These are phyloP conservation scores for Nakazawaea wickerhamii DNA, from an alignment of 805 yeast genomes.

Conservation along the genomic window DNA sequence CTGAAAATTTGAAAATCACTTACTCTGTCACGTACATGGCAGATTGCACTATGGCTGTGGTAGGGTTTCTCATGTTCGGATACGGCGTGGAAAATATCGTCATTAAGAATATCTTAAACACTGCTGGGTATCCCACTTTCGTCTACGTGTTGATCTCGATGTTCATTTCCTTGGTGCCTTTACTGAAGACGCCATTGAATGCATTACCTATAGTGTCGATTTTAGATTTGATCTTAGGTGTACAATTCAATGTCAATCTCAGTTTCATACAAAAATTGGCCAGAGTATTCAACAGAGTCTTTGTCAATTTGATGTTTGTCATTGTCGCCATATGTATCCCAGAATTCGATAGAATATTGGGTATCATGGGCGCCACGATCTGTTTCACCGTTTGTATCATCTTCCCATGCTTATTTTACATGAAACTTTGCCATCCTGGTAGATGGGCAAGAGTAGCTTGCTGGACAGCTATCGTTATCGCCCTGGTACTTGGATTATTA, in stretches of 20 bases:
- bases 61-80: conserved; percentile 83
- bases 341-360: conserved; percentile 78
- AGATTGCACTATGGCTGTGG: conserved; percentile 55
- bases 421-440: conserved; percentile 50
- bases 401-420: conserved; percentile 72
- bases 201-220: conserved; percentile 85
- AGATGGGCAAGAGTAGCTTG: conserved; percentile 40
- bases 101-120: conserved; percentile 66
- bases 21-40: conserved; percentile 53
- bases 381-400: conserved; percentile 78
- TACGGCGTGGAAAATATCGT: conserved; percentile 60
- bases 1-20: conserved; percentile 45
- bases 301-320: conserved; percentile 61
- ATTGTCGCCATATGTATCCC: conserved; percentile 67
- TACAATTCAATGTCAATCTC: conserved; percentile 14
- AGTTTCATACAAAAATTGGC: conserved; percentile 6
- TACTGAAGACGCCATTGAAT: conserved; percentile 82
- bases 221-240: conserved; percentile 41
- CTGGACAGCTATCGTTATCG: conserved; percentile 38
- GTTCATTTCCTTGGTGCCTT: conserved; percentile 72
- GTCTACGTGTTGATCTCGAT: conserved; percentile 53
- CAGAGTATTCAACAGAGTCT: conserved; percentile 31
- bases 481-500: conserved; percentile 44
- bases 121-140: conserved; percentile 62
- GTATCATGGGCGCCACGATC: conserved; percentile 77